Base-by-base conservation (phyloP, 106 monocot species). In the Narthecium ossifragum region DNA sequence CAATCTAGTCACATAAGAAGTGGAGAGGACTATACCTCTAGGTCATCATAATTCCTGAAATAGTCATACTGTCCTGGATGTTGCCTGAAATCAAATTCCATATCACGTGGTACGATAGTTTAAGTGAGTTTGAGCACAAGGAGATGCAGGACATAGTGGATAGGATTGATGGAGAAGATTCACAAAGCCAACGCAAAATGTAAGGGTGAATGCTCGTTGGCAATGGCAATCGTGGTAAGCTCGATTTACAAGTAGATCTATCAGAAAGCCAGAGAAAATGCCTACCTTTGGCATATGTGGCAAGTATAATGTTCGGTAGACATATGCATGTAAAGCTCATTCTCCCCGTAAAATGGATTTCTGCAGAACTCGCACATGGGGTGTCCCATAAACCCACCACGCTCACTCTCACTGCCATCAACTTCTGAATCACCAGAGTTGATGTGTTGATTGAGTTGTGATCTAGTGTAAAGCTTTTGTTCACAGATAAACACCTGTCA, bases 401-500 rank as follows among this genome's bases (percentile, higher is more conserved):
- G 74, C 56, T 98, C 96, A 65, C 64, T 78, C 61, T 86, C 87
- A 59, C 43, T 76, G 29, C 96, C 96, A 80, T 98, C 96, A 31
- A 98, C 96, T 50, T 98, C 96, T 38, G 87, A 84, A 68, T 87
- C 86, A 59, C 96, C 86, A 34, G 75, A 73, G 47, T 57, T 78
- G 61, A 79, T 76, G 70, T 98, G 96, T 46, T 72, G 86, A 55
- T 57, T 75, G 40, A 98, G 69, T 47, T 98, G 96, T 60, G 75
- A 51, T 78, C 75, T 78, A 37, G 80, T 84, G 70, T 98, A 98
- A 43, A 98, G 83, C 63, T 90, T 98, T 63, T 98, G 96, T 66
- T 98, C 96, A 46, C 86, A 78, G 62, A 98, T 87, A 81, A 98
- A 90, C 47, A 90, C 80, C 96, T 98, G 70, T 3, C n/a, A n/a